Evolutionary conservation across 805 yeast genomes (phyloP), one percentile per base, ranked within the genome.

Genomic region (Yamadazyma laniorum): DNA sequence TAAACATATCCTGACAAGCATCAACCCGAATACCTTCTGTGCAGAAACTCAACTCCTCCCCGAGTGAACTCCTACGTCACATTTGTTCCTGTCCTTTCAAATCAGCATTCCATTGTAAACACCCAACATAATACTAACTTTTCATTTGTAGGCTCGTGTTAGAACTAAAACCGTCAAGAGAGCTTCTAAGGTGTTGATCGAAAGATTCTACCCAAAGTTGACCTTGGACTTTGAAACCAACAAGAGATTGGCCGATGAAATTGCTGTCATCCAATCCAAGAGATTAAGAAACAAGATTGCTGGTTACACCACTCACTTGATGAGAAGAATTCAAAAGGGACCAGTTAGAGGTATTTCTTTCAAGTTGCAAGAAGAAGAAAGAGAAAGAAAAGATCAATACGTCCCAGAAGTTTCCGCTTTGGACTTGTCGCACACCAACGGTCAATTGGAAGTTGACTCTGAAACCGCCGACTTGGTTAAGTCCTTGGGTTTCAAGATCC

Each of bases 281-380:
- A 88, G 99, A 79, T 85, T 93, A 75, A 93, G 99, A 82, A 93
- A 93, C 93, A 93, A 93, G 88, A 95, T 93, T 67, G 99, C 99
- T 72, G 99, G 99, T 74, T 93, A 91, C 96, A 93, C 99, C 76
- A 93, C 99, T 68, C 99, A 93, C 77, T 84, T 93, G 75, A 95
- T 93, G 99, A 93, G 88, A 83, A 90, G 99, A 82, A 93, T 93
- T 70, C 98, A 95, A 79, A 93, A 91, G 83, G 99, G 99, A 72
- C 99, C 99, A 80, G 99, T 93, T 65, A 90, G 98, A 84, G 99
- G 99, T 80, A 95, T 93, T 63, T 93, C 99, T 63, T 93, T 93
- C 96, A 95, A 95, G 77, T 87, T 93, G 70, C 99, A 93, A 83
- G 99, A 93, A 81, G 99, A 93, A 80, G 99, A 93, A 85, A 91